These are phyloP conservation scores for Tulasnella sp. DNA, from an alignment of 768 basidiomycete species.

Conservation along the genomic window DNA sequence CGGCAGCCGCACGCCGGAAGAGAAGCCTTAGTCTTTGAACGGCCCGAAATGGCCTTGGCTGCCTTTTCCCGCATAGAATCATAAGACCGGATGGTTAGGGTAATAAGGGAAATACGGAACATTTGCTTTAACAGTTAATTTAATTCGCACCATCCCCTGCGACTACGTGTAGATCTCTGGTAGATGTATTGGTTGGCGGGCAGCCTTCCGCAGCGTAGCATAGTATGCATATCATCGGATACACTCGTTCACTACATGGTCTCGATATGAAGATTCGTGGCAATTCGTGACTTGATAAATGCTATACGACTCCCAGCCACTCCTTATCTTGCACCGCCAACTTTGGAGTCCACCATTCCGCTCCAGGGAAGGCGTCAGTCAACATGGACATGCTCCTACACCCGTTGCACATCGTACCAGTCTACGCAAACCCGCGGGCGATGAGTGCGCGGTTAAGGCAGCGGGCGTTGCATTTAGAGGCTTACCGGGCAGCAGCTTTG, in stretches of 20 bases:
- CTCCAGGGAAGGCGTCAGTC: background rate
- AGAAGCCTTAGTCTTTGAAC: background rate
- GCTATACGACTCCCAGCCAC: background rate
- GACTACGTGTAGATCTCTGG: background rate
- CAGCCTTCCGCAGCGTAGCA: background rate
- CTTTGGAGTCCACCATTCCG: background rate
- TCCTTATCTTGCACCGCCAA: background rate
- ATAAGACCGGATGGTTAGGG: background rate
- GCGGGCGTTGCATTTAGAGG: background rate
- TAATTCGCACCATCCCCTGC: background rate
- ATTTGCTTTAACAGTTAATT: background rate
- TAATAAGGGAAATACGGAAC: background rate
- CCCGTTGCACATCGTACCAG: background rate
- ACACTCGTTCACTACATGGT: background rate
- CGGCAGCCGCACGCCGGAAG: background rate
- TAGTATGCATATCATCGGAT: background rate
- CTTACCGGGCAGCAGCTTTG: background rate
- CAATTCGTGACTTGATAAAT: background rate
- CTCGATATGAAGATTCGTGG: background rate
- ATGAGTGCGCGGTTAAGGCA: background rate
- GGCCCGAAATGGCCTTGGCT: background rate
- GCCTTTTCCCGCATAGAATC: background rate
- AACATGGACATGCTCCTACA: background rate
- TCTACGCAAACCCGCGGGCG: background rate
- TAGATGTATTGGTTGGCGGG: background rate